A percentile compares a stretch with the other conserved stretches of the same genome.
Evolutionary conservation across 768 basidiomycete species (phyloP).

Genomic region (Trametes elegans): DNA sequence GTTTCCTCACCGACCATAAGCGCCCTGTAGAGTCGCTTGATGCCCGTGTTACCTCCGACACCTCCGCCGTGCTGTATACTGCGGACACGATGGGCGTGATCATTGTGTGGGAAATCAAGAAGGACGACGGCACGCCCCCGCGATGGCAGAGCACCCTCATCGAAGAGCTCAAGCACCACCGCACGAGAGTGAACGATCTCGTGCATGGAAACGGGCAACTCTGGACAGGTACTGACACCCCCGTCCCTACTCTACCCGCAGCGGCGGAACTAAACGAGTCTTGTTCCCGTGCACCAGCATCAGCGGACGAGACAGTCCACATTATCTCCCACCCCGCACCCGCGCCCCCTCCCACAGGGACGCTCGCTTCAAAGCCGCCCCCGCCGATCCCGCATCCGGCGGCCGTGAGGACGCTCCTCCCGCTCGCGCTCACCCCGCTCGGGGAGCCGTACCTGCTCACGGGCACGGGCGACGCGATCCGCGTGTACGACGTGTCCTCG

Average conservation of each 20-base stretch:
- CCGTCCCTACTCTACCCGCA: not conserved
- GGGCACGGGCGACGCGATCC: constrained; percentile 80
- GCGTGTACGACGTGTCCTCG: constrained; percentile 74
- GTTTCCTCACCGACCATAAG: constrained; percentile 79
- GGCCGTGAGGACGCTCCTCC: constrained; percentile 73
- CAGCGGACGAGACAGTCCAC: constrained; percentile 83
- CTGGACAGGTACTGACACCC: constrained; percentile 73
- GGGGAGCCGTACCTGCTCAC: constrained; percentile 75
- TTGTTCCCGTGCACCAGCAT: constrained; percentile 52
- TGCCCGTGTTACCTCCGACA: constrained; percentile 47
- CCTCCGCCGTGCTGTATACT: constrained; percentile 61
- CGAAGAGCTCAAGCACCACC: constrained; percentile 66
- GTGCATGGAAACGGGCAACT: constrained; percentile 63
- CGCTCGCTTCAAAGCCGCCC: constrained; percentile 31
- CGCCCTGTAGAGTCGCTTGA: constrained; percentile 83
- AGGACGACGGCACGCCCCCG: constrained; percentile 39
- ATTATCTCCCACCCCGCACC: constrained; percentile 46
- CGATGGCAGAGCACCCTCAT: constrained; percentile 52
- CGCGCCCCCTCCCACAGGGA: not conserved
- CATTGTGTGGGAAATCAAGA: constrained; percentile 70
- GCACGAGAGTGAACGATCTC: constrained; percentile 82
- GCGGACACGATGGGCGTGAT: constrained; percentile 93
- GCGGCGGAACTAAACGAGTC: not conserved
- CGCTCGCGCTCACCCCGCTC: constrained; percentile 60
- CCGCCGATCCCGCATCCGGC: constrained; percentile 58